Base-by-base conservation (phyloP, 352 stramenopile genomes). In the Pythium insidiosum region DNA sequence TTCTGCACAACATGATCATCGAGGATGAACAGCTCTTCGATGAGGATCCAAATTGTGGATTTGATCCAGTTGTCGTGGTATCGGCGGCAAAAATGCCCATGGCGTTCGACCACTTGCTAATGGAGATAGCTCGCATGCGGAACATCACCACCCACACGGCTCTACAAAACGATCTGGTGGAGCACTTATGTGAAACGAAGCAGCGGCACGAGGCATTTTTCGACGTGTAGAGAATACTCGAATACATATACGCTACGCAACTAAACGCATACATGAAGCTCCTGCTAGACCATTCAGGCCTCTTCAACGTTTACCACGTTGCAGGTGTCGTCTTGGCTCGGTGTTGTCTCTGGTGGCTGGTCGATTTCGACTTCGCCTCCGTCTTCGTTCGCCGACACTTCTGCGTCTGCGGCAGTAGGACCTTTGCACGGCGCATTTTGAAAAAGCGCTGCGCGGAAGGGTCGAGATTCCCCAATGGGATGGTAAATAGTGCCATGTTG, bases 1-100 rank as follows among this genome's bases (percentile, higher is more conserved):
- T n/a, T n/a, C n/a, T n/a, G n/a, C n/a, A n/a, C 38, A 44, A 44
- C 22, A 44, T 44, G 38, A 44, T 44, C 24, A 33, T 44, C 19
- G 38, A 44, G 24, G 38, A 44, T 31, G 24, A 44, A 20, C 16
- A 40, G 35, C 35, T 16, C 6, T 11, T 33, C 24, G 38, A 18
- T 13, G 21, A 10, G 11, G 38, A 44, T 13, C 4, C 15, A 20
- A n/a, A 44, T 3, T 10, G 21, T 18, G 5, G 13, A 4, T 29
- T 12, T 9, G 22, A 33, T 5, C 21, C 22, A 13, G 22, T 29
- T 3, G 5, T 11, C 6, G 28, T 47, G 15, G 5, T 7, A 4
- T 37, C 40, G 3, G 6, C 40, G 9, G 40, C 40, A 24, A 12
- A 26, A 3, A n/a, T 23, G 37, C 6, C 13, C 18, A 37, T 47